Conservation (phyloP, 176 grass and related monocot genomes). For the Zea mays region Zm-B73-REFERENCE-NAM-5.0 NC_050097.1:170135001-170135500, state of each 20-base stretch:
- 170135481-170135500: constrained; percentile 19
- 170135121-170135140: neutral
- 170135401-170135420: constrained; percentile 96
- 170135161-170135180: neutral
- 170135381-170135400: constrained; percentile 28
- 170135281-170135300: constrained; percentile 19
- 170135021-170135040: no score
- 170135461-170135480: constrained; percentile 94
- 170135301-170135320: neutral
- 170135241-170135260: neutral
- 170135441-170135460: constrained; percentile 75
- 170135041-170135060: no score
- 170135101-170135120: neutral
- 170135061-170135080: no score
- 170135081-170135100: no score
- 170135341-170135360: neutral
- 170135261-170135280: neutral
- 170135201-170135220: neutral
- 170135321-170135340: constrained; percentile 14
- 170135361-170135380: constrained; percentile 7
- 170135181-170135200: neutral
- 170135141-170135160: neutral
- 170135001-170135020: no score
- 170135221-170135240: neutral
- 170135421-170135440: constrained; percentile 99